A percentile compares a stretch with the other conserved stretches of the same genome.
phyloP scores from a whole-genome alignment of 2,329 filamentous ascomycete species.

The Penicillium palitans region DNA sequence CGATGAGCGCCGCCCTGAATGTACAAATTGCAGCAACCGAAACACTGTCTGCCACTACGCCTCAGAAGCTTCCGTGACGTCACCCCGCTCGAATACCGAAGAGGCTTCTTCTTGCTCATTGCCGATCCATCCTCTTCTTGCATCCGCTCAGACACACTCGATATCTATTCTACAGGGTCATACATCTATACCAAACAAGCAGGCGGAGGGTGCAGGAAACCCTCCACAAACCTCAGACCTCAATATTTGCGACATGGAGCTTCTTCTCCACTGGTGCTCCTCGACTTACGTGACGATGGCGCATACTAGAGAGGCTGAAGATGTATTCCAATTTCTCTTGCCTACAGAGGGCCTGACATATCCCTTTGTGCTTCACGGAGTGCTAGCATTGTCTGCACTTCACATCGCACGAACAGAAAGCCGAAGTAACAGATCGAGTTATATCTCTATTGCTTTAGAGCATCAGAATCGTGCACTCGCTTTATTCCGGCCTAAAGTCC shows the following conservation, averaged over 20 bases:
- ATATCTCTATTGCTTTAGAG: background rate
- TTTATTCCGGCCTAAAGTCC: background rate
- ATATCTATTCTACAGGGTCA: background rate
- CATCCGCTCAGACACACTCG: background rate
- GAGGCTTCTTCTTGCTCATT: background rate
- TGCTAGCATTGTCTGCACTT: background rate
- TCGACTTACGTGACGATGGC: background rate
- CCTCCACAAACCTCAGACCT: background rate
- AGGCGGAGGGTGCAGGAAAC: background rate
- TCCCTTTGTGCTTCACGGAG: background rate
- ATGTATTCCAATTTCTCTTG: background rate
- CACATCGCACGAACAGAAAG: background rate
- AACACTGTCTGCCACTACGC: background rate
- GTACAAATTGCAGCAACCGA: background rate
- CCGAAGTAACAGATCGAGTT: background rate
- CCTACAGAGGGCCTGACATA: background rate
- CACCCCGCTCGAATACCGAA: background rate
- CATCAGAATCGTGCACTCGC: background rate
- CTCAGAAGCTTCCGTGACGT: background rate
- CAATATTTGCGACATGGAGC: background rate
- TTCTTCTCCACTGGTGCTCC: background rate
- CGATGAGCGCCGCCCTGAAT: background rate
- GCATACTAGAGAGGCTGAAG: background rate
- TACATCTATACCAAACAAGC: background rate
- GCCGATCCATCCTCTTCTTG: background rate